phyloP scores from a whole-genome alignment of 2,329 filamentous ascomycete species.

The Botrytis sinoallii region DNA sequence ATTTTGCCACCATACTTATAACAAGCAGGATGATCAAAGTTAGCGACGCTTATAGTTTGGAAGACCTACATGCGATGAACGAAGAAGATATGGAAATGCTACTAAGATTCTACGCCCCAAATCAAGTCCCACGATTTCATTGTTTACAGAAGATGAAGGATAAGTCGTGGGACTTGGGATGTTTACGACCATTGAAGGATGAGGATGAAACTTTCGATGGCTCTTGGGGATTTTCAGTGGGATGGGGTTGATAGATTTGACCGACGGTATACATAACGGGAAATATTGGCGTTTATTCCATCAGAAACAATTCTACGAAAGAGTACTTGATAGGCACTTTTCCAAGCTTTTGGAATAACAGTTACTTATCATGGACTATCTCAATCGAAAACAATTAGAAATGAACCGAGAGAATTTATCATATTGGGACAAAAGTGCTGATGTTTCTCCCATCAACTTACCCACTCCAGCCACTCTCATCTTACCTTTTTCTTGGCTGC shows the following conservation, averaged over 20 bases:
- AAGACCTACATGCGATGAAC: slow-evolving; percentile 78
- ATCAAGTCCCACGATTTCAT: slow-evolving; percentile 53
- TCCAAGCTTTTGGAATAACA: background rate
- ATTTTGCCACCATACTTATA: slow-evolving; percentile 36
- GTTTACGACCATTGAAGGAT: slow-evolving; percentile 52
- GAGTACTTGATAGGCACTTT: background rate
- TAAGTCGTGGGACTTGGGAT: slow-evolving; percentile 50
- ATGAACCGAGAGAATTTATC: background rate
- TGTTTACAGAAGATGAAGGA: slow-evolving; percentile 53
- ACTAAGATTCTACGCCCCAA: slow-evolving; percentile 66
- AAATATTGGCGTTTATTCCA: slow-evolving; percentile 9
- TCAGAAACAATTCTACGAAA: background rate
- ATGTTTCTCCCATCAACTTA: background rate
- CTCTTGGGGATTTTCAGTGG: slow-evolving; percentile 38
- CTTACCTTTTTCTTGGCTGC: background rate
- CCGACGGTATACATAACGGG: background rate
- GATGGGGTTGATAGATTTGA: slow-evolving; percentile 28
- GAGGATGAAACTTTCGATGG: slow-evolving; percentile 36
- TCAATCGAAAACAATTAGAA: background rate
- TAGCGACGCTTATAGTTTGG: slow-evolving; percentile 80
- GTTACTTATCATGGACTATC: background rate
- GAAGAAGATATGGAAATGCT: slow-evolving; percentile 82
- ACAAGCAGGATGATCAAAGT: slow-evolving; percentile 78
- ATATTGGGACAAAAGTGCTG: background rate
- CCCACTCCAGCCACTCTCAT: background rate